phyloP scores from a whole-genome alignment of 495 filamentous ascomycete species.

The Articulospora tetracladia region DNA sequence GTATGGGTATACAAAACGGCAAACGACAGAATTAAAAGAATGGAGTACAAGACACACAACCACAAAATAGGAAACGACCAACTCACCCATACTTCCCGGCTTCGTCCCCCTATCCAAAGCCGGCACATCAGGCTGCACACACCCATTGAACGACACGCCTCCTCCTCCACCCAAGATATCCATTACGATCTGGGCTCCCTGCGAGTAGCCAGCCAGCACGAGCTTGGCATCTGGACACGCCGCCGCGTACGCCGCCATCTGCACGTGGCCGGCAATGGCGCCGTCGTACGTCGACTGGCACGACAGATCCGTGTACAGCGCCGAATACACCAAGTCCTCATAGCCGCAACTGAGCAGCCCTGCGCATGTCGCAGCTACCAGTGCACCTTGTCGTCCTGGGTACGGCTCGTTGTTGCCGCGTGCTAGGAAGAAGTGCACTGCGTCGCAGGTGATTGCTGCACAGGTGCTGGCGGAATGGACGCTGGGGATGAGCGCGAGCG shows the following conservation, averaged over 20 bases:
- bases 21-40: too few species aligned
- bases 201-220: background rate
- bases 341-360: background rate
- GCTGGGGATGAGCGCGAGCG: too few species aligned
- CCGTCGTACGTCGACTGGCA: background rate
- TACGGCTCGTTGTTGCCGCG: background rate
- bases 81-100: background rate
- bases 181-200: background rate
- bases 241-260: background rate
- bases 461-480: too few species aligned
- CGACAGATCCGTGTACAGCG: background rate
- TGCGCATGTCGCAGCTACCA: background rate
- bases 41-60: too few species aligned
- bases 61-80: background rate
- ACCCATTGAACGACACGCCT: background rate
- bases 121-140: background rate
- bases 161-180: background rate
- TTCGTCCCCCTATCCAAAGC: background rate
- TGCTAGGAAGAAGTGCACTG: background rate
- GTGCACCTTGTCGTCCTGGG: background rate
- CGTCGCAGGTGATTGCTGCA: background rate
- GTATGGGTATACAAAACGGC: too few species aligned
- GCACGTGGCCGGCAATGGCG: background rate
- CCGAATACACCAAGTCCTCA: background rate
- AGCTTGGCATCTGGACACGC: background rate